Evolutionary conservation across 2,329 filamentous ascomycete genomes (phyloP).

Genomic region (Periconia sp.): DNA sequence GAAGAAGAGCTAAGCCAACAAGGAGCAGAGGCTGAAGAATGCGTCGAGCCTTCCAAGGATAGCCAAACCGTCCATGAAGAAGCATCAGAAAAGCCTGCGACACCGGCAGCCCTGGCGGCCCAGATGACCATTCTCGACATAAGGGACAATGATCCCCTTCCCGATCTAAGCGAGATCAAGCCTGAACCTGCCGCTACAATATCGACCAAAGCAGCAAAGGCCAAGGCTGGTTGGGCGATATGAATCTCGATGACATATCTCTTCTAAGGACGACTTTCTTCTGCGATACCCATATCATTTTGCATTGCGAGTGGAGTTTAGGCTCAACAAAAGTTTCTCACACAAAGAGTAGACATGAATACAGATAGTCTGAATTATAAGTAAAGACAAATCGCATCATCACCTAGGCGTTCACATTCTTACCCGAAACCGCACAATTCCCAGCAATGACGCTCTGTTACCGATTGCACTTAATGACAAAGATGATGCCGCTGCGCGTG

Average conservation of each 20-base stretch:
- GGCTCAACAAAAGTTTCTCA: conserved; percentile 7
- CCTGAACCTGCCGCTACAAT: conserved; percentile 28
- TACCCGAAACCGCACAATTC: too few species aligned
- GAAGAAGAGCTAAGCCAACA: conserved; percentile 24
- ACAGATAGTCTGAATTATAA: too few species aligned
- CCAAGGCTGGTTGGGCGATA: conserved; percentile 43
- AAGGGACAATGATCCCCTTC: conserved; percentile 40
- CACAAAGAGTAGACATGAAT: too few species aligned
- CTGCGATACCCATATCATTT: conserved; percentile 16
- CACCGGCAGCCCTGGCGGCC: conserved; percentile 23
- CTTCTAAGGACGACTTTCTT: too few species aligned
- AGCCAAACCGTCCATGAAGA: conserved; percentile 6
- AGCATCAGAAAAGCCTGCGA: background rate
- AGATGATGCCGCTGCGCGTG: too few species aligned
- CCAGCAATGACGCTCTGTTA: too few species aligned
- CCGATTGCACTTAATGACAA: too few species aligned
- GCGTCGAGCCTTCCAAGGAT: conserved; percentile 10
- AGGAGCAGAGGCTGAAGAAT: conserved; percentile 12
- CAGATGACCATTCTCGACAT: conserved; percentile 47
- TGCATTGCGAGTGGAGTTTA: conserved; percentile 2
- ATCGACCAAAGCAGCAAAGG: conserved; percentile 44
- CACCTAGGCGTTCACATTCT: too few species aligned
- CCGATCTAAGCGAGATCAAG: conserved; percentile 39
- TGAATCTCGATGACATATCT: conserved; percentile 12
- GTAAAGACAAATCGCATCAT: too few species aligned